These are phyloP conservation scores for Xerocomus nothofagi DNA, from an alignment of 1,284 basidiomycete species.

Conservation along the genomic window DNA sequence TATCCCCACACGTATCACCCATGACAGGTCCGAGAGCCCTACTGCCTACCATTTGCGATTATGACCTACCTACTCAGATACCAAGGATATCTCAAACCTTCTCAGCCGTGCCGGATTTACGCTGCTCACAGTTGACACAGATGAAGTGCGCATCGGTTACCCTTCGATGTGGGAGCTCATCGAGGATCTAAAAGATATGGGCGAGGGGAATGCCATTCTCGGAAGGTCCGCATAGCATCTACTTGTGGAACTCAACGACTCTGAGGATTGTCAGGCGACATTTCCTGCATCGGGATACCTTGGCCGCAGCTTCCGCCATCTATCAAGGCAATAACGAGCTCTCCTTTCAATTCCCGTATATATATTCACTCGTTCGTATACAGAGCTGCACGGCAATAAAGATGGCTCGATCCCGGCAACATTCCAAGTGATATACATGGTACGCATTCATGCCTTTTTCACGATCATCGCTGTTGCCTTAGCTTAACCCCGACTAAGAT, in stretches of 20 bases:
- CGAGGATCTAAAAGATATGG: constrained; percentile 93
- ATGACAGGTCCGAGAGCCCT: constrained; percentile 78
- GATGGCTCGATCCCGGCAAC: constrained; percentile 91
- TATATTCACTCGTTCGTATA: constrained; percentile 4
- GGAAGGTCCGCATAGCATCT: constrained; percentile 54
- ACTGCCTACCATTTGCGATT: not conserved
- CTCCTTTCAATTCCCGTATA: not conserved
- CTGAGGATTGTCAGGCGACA: constrained; percentile 48
- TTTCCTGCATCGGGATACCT: constrained; percentile 81
- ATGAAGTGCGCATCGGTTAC: constrained; percentile 90
- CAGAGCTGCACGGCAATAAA: constrained; percentile 83
- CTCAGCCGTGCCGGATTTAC: constrained; percentile 93
- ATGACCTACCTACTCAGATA: constrained; percentile 51
- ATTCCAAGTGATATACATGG: constrained; percentile 95
- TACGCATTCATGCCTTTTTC: constrained; percentile 37
- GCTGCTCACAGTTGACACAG: constrained; percentile 91
- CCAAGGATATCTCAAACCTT: constrained; percentile 88
- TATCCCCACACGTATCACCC: constrained; percentile 92
- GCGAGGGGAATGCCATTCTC: constrained; percentile 91
- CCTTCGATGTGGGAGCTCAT: constrained; percentile 97
- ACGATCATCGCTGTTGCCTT: not conserved
- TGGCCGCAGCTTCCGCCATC: constrained; percentile 89
- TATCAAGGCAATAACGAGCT: constrained; percentile 68
- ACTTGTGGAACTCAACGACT: not conserved
- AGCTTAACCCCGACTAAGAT: constrained; percentile 58